Evolutionary conservation across 2,329 filamentous ascomycete species (phyloP), one percentile per base, ranked within the genome.

Genomic region (Phialophora expanda): DNA sequence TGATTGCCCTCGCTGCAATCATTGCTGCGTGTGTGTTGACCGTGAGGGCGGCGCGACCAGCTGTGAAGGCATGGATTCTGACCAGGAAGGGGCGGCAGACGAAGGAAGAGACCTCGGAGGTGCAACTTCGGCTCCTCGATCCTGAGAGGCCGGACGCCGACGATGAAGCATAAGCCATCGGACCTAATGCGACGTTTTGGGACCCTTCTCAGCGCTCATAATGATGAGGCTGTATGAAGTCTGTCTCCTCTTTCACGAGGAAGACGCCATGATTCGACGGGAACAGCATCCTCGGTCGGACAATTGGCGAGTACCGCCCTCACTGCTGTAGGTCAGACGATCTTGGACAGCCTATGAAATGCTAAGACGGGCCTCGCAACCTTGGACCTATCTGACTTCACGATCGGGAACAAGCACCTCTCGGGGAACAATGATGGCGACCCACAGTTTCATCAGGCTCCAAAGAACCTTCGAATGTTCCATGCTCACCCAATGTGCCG

Each of bases 121-220:
- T 65, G 20, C 58, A 64, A 20, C 56, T 68, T n/a, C 57, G 66
- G 5, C 50, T 68, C 11, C 62, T 68, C 12, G 66, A 61, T 41
- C 66, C 62, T 6, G 62, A 62, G 41, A 22, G 48, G 54, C 24
- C 26, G 4, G 65, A 67, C 2, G 65, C 60, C 8, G 65, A 67
- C 2, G 56, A 61, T 20, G 59, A 61, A 6, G 30, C 59, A 22
- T 51, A 61, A 32, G 26, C 53, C 53, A n/a, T 8, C 38, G 17
- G 38, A n/a, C 17, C 6, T 3, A 8, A 44, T 8, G 38, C 38
- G 38, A 44, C 1, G 17, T 12, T 44, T n/a, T n/a, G 8, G 32
- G 2, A 44, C 17, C 38, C 38, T 7, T n/a, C 38, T 44, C 17
- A 8, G 38, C 14, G 38, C 38, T 44, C 38, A 20, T 20, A 7